Percentiles rank a stretch among this genome's conserved stretches.
These are phyloP conservation scores for Ceratocystis variospora DNA, from an alignment of 2,329 filamentous ascomycete species.

Conservation along the genomic window DNA sequence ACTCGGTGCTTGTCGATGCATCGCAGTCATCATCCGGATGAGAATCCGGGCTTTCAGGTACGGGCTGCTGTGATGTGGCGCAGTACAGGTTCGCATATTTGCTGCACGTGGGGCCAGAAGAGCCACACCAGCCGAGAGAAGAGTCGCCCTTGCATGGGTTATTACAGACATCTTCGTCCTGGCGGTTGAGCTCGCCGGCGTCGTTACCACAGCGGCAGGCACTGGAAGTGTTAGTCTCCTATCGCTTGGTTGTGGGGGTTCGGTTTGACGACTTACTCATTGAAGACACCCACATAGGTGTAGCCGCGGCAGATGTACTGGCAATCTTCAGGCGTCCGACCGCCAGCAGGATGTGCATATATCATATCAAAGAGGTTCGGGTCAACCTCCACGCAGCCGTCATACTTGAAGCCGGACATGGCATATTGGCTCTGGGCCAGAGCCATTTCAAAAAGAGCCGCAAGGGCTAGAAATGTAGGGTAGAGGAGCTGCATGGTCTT, in stretches of 20 bases:
- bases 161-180: slow-evolving; percentile 18
- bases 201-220: slow-evolving; percentile 19
- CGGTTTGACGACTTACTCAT: slow-evolving; percentile 15
- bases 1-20: neutral
- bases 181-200: slow-evolving; percentile 14
- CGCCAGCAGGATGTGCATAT: slow-evolving; percentile 13
- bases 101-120: slow-evolving; percentile 9
- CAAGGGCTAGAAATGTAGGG: neutral
- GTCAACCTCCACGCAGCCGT: slow-evolving; percentile 18
- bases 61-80: slow-evolving; percentile 4
- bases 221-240: slow-evolving; percentile 5
- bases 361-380: slow-evolving; percentile 3
- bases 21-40: neutral
- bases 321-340: slow-evolving; percentile 20
- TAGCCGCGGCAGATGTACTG: slow-evolving; percentile 18
- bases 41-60: neutral
- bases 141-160: slow-evolving; percentile 18
- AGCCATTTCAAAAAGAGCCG: slow-evolving; percentile 5
- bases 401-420: slow-evolving; percentile 15
- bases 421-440: slow-evolving; percentile 17
- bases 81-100: slow-evolving; percentile 19
- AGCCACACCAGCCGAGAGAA: slow-evolving; percentile 18
- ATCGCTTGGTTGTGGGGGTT: too few relatives aligned
- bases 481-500: slow-evolving; percentile 11
- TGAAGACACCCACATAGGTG: slow-evolving; percentile 18